A percentile compares a stretch with the other conserved stretches of the same genome.
Conservation (phyloP, 495 filamentous ascomycete genomes). For the Staphylotrichum tortipilum region DNA sequence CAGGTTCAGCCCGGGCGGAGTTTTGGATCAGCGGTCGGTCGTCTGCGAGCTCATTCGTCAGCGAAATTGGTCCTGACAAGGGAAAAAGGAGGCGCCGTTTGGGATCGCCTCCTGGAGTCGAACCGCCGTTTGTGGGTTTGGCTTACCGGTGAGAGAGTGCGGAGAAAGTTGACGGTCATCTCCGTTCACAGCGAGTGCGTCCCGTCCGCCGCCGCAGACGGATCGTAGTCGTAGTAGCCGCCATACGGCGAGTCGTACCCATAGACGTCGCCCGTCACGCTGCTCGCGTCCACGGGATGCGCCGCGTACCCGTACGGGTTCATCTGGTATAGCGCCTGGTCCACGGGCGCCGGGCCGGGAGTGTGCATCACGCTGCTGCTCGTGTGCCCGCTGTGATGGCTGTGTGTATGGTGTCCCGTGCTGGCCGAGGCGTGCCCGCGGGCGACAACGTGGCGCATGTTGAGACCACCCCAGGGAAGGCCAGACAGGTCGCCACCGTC, state of each 20-base stretch:
- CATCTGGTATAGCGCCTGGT: slow-evolving; percentile 4
- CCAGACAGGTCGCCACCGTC: slow-evolving; percentile 45
- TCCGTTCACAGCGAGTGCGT: neutral
- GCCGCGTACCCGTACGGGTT: slow-evolving; percentile 8
- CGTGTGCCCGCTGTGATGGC: slow-evolving; percentile 6
- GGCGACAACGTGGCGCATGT: slow-evolving; percentile 46
- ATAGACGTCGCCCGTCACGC: neutral
- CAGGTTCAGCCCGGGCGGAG: too few relatives aligned
- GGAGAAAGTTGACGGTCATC: neutral
- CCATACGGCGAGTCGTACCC: slow-evolving; percentile 1
- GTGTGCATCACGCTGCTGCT: neutral
- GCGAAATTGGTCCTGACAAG: neutral
- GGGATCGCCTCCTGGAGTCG: neutral
- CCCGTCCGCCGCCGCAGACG: neutral
- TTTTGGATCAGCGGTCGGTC: neutral
- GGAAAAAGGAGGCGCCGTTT: neutral
- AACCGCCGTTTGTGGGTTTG: too few relatives aligned
- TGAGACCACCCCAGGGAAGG: slow-evolving; percentile 56
- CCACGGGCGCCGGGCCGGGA: neutral
- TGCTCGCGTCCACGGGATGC: neutral
- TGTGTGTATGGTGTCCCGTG: neutral
- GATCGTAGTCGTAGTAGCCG: slow-evolving; percentile 8
- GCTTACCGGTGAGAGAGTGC: neutral
- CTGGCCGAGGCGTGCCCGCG: slow-evolving; percentile 43
- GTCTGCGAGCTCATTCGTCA: neutral